These are phyloP conservation scores for Cladophialophora carrionii DNA, from an alignment of 2,329 filamentous ascomycete genomes.

Conservation along the genomic window DNA sequence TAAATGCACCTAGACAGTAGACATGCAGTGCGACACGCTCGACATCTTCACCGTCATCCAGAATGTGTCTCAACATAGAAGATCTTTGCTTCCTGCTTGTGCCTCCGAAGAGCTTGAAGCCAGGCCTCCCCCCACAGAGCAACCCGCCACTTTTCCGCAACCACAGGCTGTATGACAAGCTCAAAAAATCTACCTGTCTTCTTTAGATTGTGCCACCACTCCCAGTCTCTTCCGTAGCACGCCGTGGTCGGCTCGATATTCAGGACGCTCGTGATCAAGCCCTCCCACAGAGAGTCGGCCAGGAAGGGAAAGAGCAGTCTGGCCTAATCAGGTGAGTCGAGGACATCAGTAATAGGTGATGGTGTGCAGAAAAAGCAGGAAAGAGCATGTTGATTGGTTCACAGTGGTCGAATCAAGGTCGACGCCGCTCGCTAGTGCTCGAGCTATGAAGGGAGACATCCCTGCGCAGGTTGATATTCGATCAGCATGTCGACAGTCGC, in stretches of 20 bases:
- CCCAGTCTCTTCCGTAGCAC: slow-evolving; percentile 8
- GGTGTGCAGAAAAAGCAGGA: slow-evolving; percentile 25
- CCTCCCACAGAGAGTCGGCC: slow-evolving; percentile 5
- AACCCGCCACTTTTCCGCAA: neutral
- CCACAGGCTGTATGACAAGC: slow-evolving; percentile 8
- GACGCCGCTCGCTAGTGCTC: slow-evolving; percentile 26
- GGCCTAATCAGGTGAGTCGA: slow-evolving; percentile 17
- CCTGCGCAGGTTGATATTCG: slow-evolving; percentile 27
- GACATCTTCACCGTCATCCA: neutral
- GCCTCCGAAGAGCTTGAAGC: neutral
- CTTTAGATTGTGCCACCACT: slow-evolving; percentile 19
- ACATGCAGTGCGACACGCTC: neutral
- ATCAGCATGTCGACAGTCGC: slow-evolving; percentile 31
- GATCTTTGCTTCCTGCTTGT: neutral
- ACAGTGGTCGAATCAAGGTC: slow-evolving; percentile 13
- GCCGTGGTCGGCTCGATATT: slow-evolving; percentile 11
- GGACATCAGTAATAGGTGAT: slow-evolving; percentile 17
- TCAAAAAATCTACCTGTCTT: slow-evolving; percentile 16
- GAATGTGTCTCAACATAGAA: neutral
- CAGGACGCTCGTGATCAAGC: slow-evolving; percentile 3
- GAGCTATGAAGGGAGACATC: slow-evolving; percentile 17
- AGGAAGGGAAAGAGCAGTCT: slow-evolving; percentile 13
- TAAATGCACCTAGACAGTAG: neutral
- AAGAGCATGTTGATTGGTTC: slow-evolving; percentile 24
- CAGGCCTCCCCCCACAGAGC: neutral